Evolutionary conservation across 1,284 basidiomycete species (phyloP).

Genomic region (Sporisorium graminicola): DNA sequence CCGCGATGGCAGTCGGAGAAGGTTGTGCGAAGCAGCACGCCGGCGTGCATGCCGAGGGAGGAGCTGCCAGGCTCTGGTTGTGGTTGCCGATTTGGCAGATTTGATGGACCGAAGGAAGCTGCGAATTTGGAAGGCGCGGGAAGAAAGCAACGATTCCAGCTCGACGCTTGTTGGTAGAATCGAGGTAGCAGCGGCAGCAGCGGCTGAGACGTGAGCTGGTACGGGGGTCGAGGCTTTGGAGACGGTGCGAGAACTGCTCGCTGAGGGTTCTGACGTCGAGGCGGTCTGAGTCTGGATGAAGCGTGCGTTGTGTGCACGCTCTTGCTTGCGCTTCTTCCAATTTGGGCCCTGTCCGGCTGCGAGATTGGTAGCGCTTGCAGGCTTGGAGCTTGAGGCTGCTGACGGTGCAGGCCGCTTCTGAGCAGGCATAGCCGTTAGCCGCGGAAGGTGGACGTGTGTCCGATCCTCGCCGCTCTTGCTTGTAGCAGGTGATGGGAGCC

Average conservation of each 20-base stretch:
- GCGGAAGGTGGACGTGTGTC: background rate
- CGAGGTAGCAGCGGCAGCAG: conserved; percentile 8
- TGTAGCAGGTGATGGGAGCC: no score
- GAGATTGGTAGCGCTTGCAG: conserved; percentile 4
- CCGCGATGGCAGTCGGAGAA: conserved; percentile 62
- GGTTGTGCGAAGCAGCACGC: conserved; percentile 67
- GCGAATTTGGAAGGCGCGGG: conserved; percentile 53
- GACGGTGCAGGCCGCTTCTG: conserved; percentile 35
- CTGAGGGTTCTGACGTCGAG: conserved; percentile 8
- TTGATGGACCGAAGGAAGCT: conserved; percentile 51
- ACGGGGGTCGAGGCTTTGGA: conserved; percentile 23
- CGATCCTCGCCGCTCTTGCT: background rate
- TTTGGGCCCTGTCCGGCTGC: conserved; percentile 16
- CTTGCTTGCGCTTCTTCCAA: conserved; percentile 55
- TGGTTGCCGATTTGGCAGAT: conserved; percentile 47
- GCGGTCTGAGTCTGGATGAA: conserved; percentile 36
- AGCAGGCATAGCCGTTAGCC: conserved; percentile 22
- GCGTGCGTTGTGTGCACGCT: conserved; percentile 40
- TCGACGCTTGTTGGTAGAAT: conserved; percentile 46
- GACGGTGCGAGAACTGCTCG: conserved; percentile 30
- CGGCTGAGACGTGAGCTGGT: conserved; percentile 2
- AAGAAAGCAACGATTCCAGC: conserved; percentile 37
- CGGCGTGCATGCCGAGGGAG: conserved; percentile 64
- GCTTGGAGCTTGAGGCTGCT: conserved; percentile 11
- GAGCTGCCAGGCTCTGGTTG: conserved; percentile 68